Conservation (phyloP, 2,329 filamentous ascomycete genomes). For the Neoascochyta sp. region DNA sequence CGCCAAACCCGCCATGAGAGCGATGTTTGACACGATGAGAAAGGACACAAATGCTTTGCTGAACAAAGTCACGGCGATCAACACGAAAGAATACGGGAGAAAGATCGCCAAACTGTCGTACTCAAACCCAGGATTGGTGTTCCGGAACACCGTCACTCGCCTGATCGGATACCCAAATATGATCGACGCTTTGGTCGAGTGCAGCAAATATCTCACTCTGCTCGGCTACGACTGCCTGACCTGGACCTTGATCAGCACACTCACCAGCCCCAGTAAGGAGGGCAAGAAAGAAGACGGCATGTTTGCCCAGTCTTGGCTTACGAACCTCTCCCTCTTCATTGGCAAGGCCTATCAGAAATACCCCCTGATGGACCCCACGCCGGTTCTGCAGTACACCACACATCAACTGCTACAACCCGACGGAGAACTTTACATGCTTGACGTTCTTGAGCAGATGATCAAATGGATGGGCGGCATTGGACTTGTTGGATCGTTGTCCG, state of each 20-base stretch:
- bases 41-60: constrained; percentile 80
- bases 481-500: constrained; percentile 80
- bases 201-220: constrained; percentile 87
- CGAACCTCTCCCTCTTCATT: constrained; percentile 84
- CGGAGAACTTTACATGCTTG: constrained; percentile 88
- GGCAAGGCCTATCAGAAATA: constrained; percentile 88
- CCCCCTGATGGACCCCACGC: constrained; percentile 74
- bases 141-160: constrained; percentile 81
- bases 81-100: constrained; percentile 80
- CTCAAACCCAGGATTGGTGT: constrained; percentile 85
- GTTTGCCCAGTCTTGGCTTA: constrained; percentile 87
- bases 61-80: constrained; percentile 85
- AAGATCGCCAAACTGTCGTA: constrained; percentile 88
- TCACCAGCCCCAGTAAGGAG: constrained; percentile 56
- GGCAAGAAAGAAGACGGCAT: constrained; percentile 62
- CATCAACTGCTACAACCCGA: constrained; percentile 66
- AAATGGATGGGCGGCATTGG: constrained; percentile 92
- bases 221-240: constrained; percentile 90
- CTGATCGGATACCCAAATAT: constrained; percentile 94
- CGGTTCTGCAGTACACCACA: constrained; percentile 85
- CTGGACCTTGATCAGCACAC: constrained; percentile 80
- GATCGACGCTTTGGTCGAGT: constrained; percentile 91
- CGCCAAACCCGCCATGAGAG: constrained; percentile 63
- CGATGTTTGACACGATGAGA: constrained; percentile 71
- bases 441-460: constrained; percentile 86